Conservation (phyloP, 495 filamentous ascomycete species). For the Chaetomium tenue region DNA sequence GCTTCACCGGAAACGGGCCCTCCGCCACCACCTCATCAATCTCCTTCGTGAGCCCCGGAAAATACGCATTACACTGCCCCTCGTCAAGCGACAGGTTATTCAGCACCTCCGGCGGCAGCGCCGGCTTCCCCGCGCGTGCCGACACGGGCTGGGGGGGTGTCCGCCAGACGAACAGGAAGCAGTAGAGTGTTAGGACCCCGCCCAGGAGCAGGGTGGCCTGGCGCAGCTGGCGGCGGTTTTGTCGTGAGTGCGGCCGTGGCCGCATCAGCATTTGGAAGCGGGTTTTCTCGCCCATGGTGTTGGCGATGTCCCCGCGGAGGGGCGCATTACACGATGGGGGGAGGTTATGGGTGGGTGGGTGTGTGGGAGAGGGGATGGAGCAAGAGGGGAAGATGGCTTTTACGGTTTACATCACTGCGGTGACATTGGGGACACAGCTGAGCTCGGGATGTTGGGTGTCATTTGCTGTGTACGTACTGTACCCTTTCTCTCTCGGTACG, state of each 20-base stretch:
- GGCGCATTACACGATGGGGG: background rate
- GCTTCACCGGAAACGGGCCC: constrained; percentile 46
- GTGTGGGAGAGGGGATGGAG: background rate
- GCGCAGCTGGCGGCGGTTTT: constrained; percentile 37
- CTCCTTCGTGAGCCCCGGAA: constrained; percentile 48
- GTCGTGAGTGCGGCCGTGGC: constrained; percentile 21
- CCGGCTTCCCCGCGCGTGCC: background rate
- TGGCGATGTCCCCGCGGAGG: constrained; percentile 2
- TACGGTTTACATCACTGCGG: background rate
- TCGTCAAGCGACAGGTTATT: constrained; percentile 44
- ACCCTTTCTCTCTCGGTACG: background rate
- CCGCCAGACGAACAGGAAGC: constrained; percentile 35
- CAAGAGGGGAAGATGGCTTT: too few species aligned
- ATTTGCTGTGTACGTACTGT: background rate
- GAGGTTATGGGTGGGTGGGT: background rate
- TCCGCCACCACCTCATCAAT: constrained; percentile 46
- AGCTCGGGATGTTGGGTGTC: background rate
- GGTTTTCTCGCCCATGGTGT: constrained; percentile 25
- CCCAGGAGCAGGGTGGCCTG: constrained; percentile 34
- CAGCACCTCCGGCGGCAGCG: constrained; percentile 33
- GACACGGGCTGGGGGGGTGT: constrained; percentile 9
- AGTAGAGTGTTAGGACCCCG: constrained; percentile 38
- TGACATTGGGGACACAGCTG: background rate
- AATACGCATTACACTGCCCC: constrained; percentile 42
- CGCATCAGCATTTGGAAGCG: constrained; percentile 9